phyloP scores from a whole-genome alignment of 2,329 filamentous ascomycete genomes.

The Lachnellula subtilissima region DNA sequence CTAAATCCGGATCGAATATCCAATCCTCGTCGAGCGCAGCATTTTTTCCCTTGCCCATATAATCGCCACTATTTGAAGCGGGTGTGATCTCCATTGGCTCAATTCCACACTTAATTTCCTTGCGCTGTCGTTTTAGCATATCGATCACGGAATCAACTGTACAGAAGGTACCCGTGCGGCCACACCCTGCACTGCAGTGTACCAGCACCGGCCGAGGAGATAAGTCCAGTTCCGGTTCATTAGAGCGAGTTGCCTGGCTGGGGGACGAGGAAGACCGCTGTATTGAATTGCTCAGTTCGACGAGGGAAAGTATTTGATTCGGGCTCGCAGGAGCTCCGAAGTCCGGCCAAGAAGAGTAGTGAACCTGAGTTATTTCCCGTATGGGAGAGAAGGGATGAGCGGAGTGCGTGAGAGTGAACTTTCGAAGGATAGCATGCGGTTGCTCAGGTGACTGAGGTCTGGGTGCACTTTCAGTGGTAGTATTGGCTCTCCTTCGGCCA shows the following conservation, averaged over 20 bases:
- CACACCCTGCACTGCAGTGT: conserved; percentile 94
- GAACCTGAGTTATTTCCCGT: conserved; percentile 88
- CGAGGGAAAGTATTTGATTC: conserved; percentile 75
- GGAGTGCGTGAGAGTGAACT: conserved; percentile 76
- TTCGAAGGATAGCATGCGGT: conserved; percentile 77
- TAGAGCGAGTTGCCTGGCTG: conserved; percentile 36
- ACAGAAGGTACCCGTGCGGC: conserved; percentile 92
- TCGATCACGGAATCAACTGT: conserved; percentile 94
- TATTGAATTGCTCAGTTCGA: conserved; percentile 81
- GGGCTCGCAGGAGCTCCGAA: conserved; percentile 91
- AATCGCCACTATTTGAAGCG: conserved; percentile 16
- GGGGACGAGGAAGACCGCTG: conserved; percentile 45
- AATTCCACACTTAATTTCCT: conserved; percentile 31
- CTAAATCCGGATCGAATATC: conserved; percentile 65
- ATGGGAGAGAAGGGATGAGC: conserved; percentile 77
- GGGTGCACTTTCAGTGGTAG: conserved; percentile 41
- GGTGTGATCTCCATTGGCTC: conserved; percentile 41
- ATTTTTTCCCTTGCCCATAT: conserved; percentile 19
- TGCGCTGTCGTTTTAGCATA: conserved; percentile 84
- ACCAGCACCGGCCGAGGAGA: conserved; percentile 71
- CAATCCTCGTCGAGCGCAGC: conserved; percentile 48
- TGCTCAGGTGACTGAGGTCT: conserved; percentile 44
- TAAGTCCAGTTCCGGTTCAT: conserved; percentile 54
- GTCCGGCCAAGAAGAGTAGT: conserved; percentile 96
- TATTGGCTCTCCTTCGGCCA: conserved; percentile 50